Evolutionary conservation across 2,329 filamentous ascomycete species (phyloP).

Genomic region (Claviceps sp.): DNA sequence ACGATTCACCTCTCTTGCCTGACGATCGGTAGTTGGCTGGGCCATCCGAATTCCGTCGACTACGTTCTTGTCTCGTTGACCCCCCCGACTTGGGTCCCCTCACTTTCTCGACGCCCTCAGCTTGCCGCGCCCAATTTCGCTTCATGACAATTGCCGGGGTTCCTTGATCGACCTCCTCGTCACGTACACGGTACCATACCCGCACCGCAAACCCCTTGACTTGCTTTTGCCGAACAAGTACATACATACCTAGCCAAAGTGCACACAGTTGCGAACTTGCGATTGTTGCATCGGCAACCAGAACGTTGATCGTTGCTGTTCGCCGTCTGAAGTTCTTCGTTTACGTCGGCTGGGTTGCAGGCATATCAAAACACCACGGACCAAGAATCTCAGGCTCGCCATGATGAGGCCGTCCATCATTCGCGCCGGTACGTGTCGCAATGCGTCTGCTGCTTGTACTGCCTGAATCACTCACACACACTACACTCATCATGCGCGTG

Average conservation of each 20-base stretch:
- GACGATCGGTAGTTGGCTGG: not conserved
- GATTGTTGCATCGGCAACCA: not conserved
- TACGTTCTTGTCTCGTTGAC: not conserved
- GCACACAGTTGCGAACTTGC: not conserved
- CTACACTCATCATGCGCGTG: not conserved
- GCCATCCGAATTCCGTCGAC: not conserved
- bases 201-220: not conserved
- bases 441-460: not conserved
- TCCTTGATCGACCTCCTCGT: not conserved
- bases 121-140: slow-evolving; percentile 2
- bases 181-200: not conserved
- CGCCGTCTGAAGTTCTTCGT: not conserved
- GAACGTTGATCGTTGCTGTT: not conserved
- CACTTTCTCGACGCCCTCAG: not conserved
- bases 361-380: not conserved
- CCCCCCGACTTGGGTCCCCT: not conserved
- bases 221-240: not conserved
- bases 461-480: not conserved
- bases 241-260: not conserved
- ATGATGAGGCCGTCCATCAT: slow-evolving; percentile 49
- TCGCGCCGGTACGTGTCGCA: slow-evolving; percentile 42
- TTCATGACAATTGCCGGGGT: slow-evolving; percentile 1
- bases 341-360: not conserved
- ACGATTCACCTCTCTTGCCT: not conserved
- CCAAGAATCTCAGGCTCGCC: not conserved